Percentiles rank a stretch among this genome's conserved stretches.
Conservation (phyloP, 2,329 filamentous ascomycete species). For the Xylaria sp. region DNA sequence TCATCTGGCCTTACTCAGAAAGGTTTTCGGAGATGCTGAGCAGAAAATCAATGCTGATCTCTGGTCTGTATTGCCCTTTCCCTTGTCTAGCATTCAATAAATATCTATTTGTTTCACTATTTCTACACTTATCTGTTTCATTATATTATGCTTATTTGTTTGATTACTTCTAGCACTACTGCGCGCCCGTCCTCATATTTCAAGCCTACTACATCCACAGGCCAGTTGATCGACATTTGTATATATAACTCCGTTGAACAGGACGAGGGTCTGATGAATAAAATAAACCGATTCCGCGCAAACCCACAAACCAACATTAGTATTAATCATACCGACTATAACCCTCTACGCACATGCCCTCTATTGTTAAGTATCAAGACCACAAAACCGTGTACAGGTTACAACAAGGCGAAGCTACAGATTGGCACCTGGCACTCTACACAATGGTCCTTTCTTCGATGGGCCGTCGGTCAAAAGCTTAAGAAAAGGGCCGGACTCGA, state of each 20-base stretch:
- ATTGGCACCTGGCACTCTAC: slow-evolving; percentile 25
- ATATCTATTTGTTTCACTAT: slow-evolving; percentile 1
- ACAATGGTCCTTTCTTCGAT: slow-evolving; percentile 25
- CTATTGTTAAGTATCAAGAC: slow-evolving; percentile 21
- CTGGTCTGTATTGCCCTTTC: slow-evolving; percentile 4
- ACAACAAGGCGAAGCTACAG: slow-evolving; percentile 16
- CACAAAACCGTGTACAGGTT: slow-evolving; percentile 2
- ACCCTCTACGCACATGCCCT: slow-evolving; percentile 10
- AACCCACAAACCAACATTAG: slow-evolving; percentile 5
- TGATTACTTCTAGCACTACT: slow-evolving; percentile 10
- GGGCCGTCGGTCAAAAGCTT: slow-evolving; percentile 20
- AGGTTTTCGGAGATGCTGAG: slow-evolving; percentile 6
- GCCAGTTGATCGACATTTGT: slow-evolving; percentile 22
- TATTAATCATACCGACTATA: slow-evolving; percentile 23
- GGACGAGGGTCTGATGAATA: slow-evolving; percentile 9
- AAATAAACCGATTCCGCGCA: slow-evolving; percentile 8
- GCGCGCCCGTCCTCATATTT: slow-evolving; percentile 10
- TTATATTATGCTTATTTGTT: slow-evolving; percentile 10
- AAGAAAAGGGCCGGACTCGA: slow-evolving; percentile 9
- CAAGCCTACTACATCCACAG: slow-evolving; percentile 2
- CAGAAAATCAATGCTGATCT: slow-evolving; percentile 11
- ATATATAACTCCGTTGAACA: slow-evolving; percentile 15
- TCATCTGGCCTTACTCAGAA: slow-evolving; percentile 9
- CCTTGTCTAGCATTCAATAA: slow-evolving; percentile 2
- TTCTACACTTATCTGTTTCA: too few relatives aligned